These are phyloP conservation scores for Penicillium aurantiogriseum DNA, from an alignment of 2,329 filamentous ascomycete genomes.

Conservation along the genomic window DNA sequence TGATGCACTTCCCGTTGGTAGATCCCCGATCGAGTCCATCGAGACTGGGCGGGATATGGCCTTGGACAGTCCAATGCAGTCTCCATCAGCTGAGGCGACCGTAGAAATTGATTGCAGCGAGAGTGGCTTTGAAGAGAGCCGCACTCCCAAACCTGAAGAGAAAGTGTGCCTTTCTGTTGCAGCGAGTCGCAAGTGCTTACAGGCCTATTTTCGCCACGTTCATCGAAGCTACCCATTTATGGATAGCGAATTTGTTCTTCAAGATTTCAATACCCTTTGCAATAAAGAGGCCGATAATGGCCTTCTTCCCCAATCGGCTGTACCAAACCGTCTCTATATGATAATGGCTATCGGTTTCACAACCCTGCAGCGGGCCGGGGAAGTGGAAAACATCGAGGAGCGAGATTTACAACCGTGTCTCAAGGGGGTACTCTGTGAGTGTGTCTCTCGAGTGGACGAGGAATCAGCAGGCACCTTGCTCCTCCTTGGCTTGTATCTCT, in stretches of 20 bases:
- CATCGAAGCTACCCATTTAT: background rate
- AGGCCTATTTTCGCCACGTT: background rate
- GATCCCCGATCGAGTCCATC: background rate
- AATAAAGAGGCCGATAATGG: background rate
- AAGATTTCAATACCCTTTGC: background rate
- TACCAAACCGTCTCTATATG: background rate
- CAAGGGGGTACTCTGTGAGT: background rate
- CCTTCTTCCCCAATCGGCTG: background rate
- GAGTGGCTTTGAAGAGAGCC: background rate
- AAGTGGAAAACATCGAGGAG: background rate
- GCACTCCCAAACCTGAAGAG: background rate
- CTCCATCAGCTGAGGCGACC: background rate
- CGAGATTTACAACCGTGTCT: background rate
- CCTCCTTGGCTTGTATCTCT: background rate
- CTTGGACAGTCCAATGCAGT: background rate
- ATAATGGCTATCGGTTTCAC: background rate
- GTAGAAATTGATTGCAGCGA: background rate
- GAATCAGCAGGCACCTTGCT: background rate
- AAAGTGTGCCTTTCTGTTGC: background rate
- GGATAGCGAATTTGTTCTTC: background rate
- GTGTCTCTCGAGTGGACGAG: background rate
- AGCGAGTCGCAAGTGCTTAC: background rate
- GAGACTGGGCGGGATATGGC: background rate
- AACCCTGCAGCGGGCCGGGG: background rate
- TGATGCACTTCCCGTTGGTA: background rate